Percentiles rank a stretch among this genome's conserved stretches.
These are phyloP conservation scores for Sutorius eximius DNA, from an alignment of 1,284 basidiomycete genomes.

Conservation along the genomic window DNA sequence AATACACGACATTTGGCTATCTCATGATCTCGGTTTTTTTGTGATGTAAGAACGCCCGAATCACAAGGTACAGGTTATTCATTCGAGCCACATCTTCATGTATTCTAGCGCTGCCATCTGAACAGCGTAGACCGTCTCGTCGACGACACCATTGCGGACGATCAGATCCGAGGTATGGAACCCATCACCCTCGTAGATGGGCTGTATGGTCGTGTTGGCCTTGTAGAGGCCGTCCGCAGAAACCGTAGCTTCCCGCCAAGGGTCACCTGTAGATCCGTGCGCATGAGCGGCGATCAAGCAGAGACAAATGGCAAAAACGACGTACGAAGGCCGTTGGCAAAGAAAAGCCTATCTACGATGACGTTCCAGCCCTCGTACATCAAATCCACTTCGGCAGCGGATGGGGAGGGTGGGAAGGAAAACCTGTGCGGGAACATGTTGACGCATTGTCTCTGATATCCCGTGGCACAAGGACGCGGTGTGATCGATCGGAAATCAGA, in stretches of 20 bases:
- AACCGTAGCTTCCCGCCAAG: constrained; percentile 70
- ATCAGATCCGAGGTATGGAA: constrained; percentile 68
- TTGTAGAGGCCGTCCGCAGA: constrained; percentile 55
- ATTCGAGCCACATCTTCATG: constrained; percentile 53
- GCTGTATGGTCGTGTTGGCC: constrained; percentile 51
- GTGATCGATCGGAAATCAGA: neutral
- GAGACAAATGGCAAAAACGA: constrained; percentile 7
- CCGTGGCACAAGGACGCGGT: neutral
- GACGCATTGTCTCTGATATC: constrained; percentile 58
- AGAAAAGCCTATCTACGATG: constrained; percentile 57
- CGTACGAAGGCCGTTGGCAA: constrained; percentile 66
- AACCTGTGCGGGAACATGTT: constrained; percentile 60
- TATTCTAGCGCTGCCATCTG: constrained; percentile 47
- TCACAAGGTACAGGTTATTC: neutral
- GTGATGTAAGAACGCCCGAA: too few species aligned
- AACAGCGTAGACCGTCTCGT: constrained; percentile 53
- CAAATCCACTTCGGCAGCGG: constrained; percentile 45
- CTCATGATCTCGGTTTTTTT: too few species aligned
- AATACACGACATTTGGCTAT: too few species aligned
- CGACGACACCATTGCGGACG: constrained; percentile 41
- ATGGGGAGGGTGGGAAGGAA: constrained; percentile 39
- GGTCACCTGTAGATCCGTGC: constrained; percentile 49
- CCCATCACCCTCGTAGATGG: constrained; percentile 57
- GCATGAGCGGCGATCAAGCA: neutral
- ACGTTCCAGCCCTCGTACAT: constrained; percentile 65